Percentiles rank a stretch among this genome's conserved stretches.
phyloP scores from a whole-genome alignment of 1,139 yeast genomes.

The Zygoascus meyerae region DNA sequence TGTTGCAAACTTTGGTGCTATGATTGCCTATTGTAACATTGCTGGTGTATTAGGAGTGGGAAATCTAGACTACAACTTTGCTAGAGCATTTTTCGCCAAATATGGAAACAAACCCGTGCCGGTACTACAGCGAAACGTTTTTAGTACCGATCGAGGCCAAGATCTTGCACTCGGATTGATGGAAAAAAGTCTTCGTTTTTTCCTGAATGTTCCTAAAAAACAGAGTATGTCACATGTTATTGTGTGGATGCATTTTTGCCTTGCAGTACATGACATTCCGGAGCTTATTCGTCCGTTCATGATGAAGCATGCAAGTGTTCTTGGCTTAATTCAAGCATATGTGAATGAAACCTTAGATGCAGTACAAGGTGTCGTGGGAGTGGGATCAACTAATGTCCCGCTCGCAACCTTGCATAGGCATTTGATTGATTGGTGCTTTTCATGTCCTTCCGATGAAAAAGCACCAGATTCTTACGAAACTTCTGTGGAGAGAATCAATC shows the following conservation, averaged over 20 bases:
- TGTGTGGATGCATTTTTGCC: conserved; percentile 25
- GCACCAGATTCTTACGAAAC: conserved; percentile 14
- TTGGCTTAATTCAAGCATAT: conserved; percentile 13
- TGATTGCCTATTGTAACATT: conserved; percentile 27
- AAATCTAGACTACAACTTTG: conserved; percentile 11
- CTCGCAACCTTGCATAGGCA: neutral
- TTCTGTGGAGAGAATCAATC: conserved; percentile 19
- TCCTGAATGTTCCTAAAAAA: conserved; percentile 5
- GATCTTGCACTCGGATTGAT: conserved; percentile 6
- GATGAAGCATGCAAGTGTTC: conserved; percentile 3
- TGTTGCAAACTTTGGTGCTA: conserved; percentile 19
- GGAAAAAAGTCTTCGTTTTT: conserved; percentile 8
- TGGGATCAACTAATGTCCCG: neutral
- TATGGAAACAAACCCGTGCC: conserved; percentile 2
- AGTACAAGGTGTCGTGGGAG: conserved; percentile 2
- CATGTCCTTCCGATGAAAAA: conserved; percentile 2
- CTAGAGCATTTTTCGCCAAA: conserved; percentile 4
- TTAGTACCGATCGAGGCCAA: conserved; percentile 2
- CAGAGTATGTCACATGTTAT: conserved; percentile 22
- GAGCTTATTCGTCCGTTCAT: conserved; percentile 11
- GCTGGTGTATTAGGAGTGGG: conserved; percentile 27
- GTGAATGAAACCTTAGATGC: conserved; percentile 15
- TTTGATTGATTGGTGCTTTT: conserved; percentile 6
- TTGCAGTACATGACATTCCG: conserved; percentile 18
- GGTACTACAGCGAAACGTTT: neutral